A percentile compares a stretch with the other conserved stretches of the same genome.
Conservation (phyloP, 352 stramenopile genomes). For the Phytophthora lateralis region DNA sequence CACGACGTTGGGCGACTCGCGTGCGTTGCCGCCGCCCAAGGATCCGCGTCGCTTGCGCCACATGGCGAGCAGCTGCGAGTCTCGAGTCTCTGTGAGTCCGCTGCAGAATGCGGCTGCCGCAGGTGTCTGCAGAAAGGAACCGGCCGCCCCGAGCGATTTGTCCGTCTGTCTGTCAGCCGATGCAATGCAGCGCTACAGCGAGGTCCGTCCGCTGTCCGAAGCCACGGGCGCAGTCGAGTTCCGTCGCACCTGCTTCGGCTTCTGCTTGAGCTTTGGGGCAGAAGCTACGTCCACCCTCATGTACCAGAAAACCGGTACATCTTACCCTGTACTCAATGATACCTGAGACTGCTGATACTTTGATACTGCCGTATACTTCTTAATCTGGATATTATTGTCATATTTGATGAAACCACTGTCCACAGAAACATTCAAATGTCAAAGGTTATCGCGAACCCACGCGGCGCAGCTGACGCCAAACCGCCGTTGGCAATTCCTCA, state of each 20-base stretch:
- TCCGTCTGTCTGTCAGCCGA: neutral
- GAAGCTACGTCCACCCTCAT: slow-evolving; percentile 21
- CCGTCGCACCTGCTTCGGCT: slow-evolving; percentile 3
- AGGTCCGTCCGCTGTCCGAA: neutral
- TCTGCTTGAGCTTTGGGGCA: slow-evolving; percentile 31
- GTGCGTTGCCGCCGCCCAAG: slow-evolving; percentile 39
- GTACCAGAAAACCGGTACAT: neutral
- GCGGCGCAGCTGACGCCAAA: slow-evolving; percentile 12
- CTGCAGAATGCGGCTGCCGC: neutral
- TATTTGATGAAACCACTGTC: too few species aligned
- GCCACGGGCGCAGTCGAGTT: slow-evolving; percentile 2
- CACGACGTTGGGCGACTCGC: slow-evolving; percentile 37
- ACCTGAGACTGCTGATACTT: too few species aligned
- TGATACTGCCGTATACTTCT: too few species aligned
- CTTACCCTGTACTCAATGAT: too few species aligned
- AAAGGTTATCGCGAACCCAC: slow-evolving; percentile 3
- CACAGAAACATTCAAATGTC: too few species aligned
- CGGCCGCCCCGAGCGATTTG: neutral
- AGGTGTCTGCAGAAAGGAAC: too few species aligned
- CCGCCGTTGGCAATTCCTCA: too few species aligned
- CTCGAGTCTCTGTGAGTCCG: neutral
- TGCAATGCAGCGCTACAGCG: neutral
- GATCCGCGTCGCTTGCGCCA: slow-evolving; percentile 66
- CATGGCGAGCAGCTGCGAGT: slow-evolving; percentile 29
- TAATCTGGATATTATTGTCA: too few species aligned